Evolutionary conservation across 352 stramenopile genomes (phyloP), one percentile per base, ranked within the genome.

Genomic region (Globisporangium splendens): DNA sequence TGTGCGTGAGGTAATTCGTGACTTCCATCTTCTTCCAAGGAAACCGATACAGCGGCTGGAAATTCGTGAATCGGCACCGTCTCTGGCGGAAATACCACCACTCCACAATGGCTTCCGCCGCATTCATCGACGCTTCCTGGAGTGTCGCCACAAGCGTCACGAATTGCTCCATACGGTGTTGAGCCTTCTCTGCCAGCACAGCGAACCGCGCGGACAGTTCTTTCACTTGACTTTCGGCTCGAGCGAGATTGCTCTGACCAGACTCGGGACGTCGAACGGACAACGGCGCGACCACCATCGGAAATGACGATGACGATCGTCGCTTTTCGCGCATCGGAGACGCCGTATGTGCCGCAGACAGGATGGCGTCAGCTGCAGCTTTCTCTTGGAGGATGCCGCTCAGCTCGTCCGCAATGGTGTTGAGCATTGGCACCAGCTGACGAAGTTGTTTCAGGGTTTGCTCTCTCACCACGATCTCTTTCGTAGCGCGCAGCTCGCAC

Each of bases 401-500:
- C 28, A 84, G 57, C 14, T 86, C 70, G 4, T 41, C 50, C 14
- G 68, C 56, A 18, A 85, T 41, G 7, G 24, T 43, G 13, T 80
- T 56, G 44, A 86, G 56, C 1, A 61, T 15, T 1, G 52, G 46
- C 3, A 66, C n/a, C 0, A 54, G 28, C 3, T 79, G 62, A 8
- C 68, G 66, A 31, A 89, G 54, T 42, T 89, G 73, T 4, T 72
- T 61, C 17, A 83, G 58, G n/a, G 75, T 56, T 43, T 87, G 75
- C 18, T 89, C 76, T 6, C 79, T 74, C 59, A 81, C 63, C 53
- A 86, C 68, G 46, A 89, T 84, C 15, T 84, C 70, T 56, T 86
- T 89, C 14, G 66, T 79, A 35, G 82, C 69, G 24, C 62, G 55
- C 8, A 89, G 50, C 31, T 87, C 79, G 24, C 70, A 70, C 20